phyloP scores from a whole-genome alignment of 345 rosid genomes.

The Raphanus sativus region DNA sequence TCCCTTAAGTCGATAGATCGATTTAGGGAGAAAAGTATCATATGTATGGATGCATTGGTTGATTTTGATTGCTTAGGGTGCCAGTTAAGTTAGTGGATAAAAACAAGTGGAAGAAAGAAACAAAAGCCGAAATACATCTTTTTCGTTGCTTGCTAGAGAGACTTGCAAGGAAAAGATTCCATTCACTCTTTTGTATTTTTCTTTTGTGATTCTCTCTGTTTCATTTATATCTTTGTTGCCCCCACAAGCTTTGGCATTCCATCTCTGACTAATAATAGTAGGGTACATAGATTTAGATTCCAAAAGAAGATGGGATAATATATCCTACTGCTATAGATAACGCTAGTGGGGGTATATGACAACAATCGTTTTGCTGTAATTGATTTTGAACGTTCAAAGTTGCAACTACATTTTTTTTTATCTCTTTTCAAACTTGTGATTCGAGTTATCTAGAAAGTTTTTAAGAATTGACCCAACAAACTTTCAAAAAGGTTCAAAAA shows the following conservation, averaged over 20 bases:
- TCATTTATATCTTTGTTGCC: background rate
- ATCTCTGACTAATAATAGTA: background rate
- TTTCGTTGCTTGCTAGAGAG: background rate
- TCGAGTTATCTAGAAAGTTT: background rate
- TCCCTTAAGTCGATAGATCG: background rate
- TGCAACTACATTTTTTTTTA: background rate
- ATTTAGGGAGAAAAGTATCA: background rate
- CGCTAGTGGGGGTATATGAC: background rate
- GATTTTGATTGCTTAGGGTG: constrained; percentile 11
- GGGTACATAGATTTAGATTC: background rate
- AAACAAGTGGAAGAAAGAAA: background rate
- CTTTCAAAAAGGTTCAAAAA: background rate
- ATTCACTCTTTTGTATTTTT: background rate
- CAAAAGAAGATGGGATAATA: background rate
- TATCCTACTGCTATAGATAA: background rate
- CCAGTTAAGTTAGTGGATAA: background rate
- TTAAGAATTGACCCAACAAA: background rate
- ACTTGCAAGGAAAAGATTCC: constrained; percentile 10
- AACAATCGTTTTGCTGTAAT: background rate
- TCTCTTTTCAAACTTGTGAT: background rate
- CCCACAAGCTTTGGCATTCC: constrained; percentile 9
- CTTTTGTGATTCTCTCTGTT: background rate
- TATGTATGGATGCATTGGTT: background rate
- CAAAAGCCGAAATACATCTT: background rate
- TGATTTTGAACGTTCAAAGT: background rate